Percentiles rank a stretch among this genome's conserved stretches.
phyloP scores from a whole-genome alignment of 2,329 filamentous ascomycete species.

The Aspergillus alliaceus region DNA sequence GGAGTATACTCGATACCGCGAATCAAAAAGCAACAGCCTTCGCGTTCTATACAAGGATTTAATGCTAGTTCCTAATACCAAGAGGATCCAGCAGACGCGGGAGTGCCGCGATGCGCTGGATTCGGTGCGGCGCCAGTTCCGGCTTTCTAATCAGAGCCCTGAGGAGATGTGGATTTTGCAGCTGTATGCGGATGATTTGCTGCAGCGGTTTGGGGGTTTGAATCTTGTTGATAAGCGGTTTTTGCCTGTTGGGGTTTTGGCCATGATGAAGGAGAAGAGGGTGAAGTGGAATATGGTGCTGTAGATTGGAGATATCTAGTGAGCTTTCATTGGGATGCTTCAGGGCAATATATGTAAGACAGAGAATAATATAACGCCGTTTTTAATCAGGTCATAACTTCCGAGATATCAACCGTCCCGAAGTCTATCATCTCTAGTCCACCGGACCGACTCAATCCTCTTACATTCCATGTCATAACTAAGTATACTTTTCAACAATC shows the following conservation, averaged over 20 bases:
- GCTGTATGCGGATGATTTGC: slow-evolving; percentile 35
- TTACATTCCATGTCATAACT: no score
- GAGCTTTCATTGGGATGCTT: no score
- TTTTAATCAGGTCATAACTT: no score
- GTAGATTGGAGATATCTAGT: slow-evolving; percentile 18
- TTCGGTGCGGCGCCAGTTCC: slow-evolving; percentile 3
- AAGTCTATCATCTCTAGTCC: no score
- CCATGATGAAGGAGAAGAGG: slow-evolving; percentile 42
- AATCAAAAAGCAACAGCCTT: slow-evolving; percentile 12
- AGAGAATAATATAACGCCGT: no score
- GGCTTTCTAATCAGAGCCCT: neutral
- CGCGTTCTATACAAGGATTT: slow-evolving; percentile 29
- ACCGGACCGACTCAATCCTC: no score
- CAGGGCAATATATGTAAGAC: no score
- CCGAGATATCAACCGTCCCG: no score
- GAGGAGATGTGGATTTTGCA: slow-evolving; percentile 36
- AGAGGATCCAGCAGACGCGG: slow-evolving; percentile 15
- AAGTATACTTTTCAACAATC: no score
- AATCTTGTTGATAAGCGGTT: slow-evolving; percentile 42
- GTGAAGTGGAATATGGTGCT: slow-evolving; percentile 46
- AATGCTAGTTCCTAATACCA: slow-evolving; percentile 20
- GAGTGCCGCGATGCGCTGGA: slow-evolving; percentile 23
- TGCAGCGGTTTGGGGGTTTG: slow-evolving; percentile 37
- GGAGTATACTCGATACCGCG: slow-evolving; percentile 36
- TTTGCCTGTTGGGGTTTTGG: slow-evolving; percentile 40